Evolutionary conservation across 2,329 filamentous ascomycete genomes (phyloP).

Genomic region (Sporothrix curviconia): DNA sequence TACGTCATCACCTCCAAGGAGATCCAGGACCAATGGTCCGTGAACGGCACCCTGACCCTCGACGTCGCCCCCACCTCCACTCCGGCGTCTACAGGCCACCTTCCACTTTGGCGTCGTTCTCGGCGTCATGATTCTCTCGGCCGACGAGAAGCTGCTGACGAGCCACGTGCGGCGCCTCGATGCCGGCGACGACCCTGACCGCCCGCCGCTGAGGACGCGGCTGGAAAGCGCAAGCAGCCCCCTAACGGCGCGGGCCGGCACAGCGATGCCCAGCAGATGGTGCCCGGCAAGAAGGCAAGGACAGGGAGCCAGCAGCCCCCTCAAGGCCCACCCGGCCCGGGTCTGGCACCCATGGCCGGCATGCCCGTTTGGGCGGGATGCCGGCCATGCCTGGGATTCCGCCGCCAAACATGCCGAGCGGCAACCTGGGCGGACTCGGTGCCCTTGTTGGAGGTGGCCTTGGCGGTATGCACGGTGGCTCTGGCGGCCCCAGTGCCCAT

Average conservation of each 20-base stretch:
- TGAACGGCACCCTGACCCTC: conserved; percentile 23
- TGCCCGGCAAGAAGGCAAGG: conserved; percentile 8
- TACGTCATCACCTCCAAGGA: conserved; percentile 25
- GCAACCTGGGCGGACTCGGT: conserved; percentile 15
- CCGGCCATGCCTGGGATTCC: conserved; percentile 13
- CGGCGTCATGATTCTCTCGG: conserved; percentile 26
- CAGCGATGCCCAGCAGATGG: conserved; percentile 11
- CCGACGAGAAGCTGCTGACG: conserved; percentile 22
- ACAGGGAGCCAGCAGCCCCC: not conserved
- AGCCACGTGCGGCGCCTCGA: conserved; percentile 22
- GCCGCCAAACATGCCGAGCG: conserved; percentile 1
- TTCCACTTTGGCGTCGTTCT: conserved; percentile 28
- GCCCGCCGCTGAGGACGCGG: conserved; percentile 8
- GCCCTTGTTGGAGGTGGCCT: conserved; percentile 13
- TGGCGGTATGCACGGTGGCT: not conserved
- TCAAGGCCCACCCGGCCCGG: not conserved
- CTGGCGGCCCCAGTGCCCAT: not conserved
- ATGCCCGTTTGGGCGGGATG: conserved; percentile 14
- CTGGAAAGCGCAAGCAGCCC: conserved; percentile 22
- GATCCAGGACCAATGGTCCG: conserved; percentile 23
- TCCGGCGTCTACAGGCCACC: conserved; percentile 23
- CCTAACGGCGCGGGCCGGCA: conserved; percentile 14
- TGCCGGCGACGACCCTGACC: conserved; percentile 20
- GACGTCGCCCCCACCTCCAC: conserved; percentile 22
- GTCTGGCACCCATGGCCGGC: conserved; percentile 1